Conservation (phyloP, 2,329 filamentous ascomycete genomes). For the Sporothrix phasma region DNA sequence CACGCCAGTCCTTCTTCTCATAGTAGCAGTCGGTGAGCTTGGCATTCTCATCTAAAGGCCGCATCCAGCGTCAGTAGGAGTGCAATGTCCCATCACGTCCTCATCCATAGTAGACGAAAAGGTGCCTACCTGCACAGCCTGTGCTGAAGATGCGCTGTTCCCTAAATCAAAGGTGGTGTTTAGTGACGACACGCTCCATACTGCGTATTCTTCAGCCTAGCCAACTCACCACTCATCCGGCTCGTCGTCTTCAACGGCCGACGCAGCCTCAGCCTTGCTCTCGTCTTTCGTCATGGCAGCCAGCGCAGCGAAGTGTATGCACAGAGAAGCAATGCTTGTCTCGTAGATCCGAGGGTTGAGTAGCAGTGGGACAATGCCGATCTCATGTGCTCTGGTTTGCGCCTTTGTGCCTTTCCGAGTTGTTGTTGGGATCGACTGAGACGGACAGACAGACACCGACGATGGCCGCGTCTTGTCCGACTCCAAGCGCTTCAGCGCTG, state of each 20-base stretch:
- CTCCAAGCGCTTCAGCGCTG: no score
- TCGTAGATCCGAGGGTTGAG: neutral
- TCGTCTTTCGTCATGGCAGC: conserved; percentile 52
- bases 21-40: conserved; percentile 94
- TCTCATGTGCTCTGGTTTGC: no score
- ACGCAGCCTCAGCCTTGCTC: conserved; percentile 29
- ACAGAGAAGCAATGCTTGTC: neutral
- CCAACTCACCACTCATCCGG: conserved; percentile 79
- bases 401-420: neutral
- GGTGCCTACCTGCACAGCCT: conserved; percentile 66
- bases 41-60: conserved; percentile 62
- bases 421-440: neutral
- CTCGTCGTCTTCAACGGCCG: conserved; percentile 54
- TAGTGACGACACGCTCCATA: neutral
- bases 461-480: neutral
- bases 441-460: neutral
- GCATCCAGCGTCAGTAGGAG: neutral
- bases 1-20: conserved; percentile 91
- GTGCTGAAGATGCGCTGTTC: conserved; percentile 97
- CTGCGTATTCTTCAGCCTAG: no score
- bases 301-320: no score
- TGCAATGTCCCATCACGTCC: neutral
- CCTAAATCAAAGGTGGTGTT: conserved; percentile 43
- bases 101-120: conserved; percentile 13
- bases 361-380: neutral